Evolutionary conservation across 2,329 filamentous ascomycete species (phyloP).

Genomic region (Botrytis squamosa): DNA sequence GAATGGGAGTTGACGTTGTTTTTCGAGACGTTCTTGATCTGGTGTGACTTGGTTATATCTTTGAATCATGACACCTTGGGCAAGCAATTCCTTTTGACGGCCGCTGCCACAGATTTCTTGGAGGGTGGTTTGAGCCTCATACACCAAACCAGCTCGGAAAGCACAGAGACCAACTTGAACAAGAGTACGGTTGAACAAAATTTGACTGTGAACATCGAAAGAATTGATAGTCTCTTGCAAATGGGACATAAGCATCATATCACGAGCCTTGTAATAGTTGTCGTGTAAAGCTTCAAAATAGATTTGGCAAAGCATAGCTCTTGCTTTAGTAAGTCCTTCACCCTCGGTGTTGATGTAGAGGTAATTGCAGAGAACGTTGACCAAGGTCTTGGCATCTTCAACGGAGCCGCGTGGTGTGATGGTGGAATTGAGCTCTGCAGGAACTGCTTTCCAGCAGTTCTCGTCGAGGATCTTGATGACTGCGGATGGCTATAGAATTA

Average conservation of each 20-base stretch:
- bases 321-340: conserved; percentile 78
- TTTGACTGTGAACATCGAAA: conserved; percentile 96
- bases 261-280: conserved; percentile 94
- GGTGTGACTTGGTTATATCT: conserved; percentile 94
- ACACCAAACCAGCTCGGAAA: conserved; percentile 94
- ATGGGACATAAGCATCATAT: conserved; percentile 99
- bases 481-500: conserved; percentile 64
- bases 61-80: conserved; percentile 98
- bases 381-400: conserved; percentile 69
- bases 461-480: conserved; percentile 93
- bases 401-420: conserved; percentile 73
- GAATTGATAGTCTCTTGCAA: conserved; percentile 94
- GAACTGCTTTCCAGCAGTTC: conserved; percentile 83
- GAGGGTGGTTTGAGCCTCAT: conserved; percentile 95
- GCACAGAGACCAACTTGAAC: conserved; percentile 98
- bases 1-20: conserved; percentile 96
- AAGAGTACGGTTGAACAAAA: conserved; percentile 96
- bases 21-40: conserved; percentile 95
- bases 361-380: conserved; percentile 89
- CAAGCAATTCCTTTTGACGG: conserved; percentile 94
- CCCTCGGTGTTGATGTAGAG: conserved; percentile 89
- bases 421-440: conserved; percentile 66
- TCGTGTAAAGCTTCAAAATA: conserved; percentile 98
- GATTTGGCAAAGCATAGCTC: conserved; percentile 97
- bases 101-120: conserved; percentile 98